Base-by-base conservation (phyloP, 139 green algal genomes). In the Yamagishiella unicocca region DNA sequence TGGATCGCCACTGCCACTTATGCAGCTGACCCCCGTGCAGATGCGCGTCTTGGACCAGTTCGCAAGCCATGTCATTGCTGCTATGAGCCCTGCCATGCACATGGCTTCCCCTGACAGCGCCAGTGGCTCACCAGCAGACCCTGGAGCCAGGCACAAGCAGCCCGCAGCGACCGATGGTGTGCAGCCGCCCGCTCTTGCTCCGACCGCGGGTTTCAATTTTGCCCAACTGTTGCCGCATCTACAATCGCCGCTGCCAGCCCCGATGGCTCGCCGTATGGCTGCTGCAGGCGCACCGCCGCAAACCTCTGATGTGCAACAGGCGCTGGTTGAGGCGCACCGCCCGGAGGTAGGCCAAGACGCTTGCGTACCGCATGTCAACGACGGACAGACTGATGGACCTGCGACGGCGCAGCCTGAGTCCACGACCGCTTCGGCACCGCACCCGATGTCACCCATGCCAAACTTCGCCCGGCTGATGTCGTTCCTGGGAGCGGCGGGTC, bases 11-110 rank as follows among this genome's bases (percentile, higher is more conserved):
- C 1, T 86, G n/a, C 62, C 62, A 5, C 21, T 77, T 6, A n/a
- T 67, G 80, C n/a, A 66, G 22, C 80, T 86, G 0, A 78, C 80
- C 9, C 80, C 80, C 1, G 43, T 86, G 31, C 80, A 86, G 21
- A 8, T 86, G 64, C 62, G 80, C 14, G n/a, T 27, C 4, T 31
- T 86, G 21, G 80, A 86, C 64, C 10, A 50, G 6, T 45, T 86
- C 3, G 80, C 80, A 0, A 31, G n/a, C 22, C n/a, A 85, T 0
- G 58, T 64, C 33, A 62, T 85, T 24, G 61, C 79, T 1, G 79
- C 38, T 0, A 45, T 76, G 22, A 62, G 77, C 58, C 77, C 76
- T 14, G 22, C 37, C 6, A 10, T 53, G 6, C 21, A 68, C 35
- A n/a, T n/a, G n/a, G 38, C 70, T 5, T 6, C 38, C 1, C 10